These are phyloP conservation scores for Scytalidium lignicola DNA, from an alignment of 2,329 filamentous ascomycete genomes.

Conservation along the genomic window DNA sequence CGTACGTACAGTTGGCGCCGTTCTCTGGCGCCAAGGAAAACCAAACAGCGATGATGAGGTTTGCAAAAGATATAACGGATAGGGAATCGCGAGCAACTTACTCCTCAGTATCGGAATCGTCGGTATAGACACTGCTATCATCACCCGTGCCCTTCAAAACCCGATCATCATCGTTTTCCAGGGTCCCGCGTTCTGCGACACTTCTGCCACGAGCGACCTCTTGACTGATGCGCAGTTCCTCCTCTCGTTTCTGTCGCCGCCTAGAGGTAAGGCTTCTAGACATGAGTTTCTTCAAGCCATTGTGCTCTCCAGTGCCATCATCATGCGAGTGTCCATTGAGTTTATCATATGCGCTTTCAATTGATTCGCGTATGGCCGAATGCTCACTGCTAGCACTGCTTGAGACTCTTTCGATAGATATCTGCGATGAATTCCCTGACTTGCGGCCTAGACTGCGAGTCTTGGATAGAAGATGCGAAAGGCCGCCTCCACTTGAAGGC, in stretches of 20 bases:
- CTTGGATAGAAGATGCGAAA: slow-evolving; percentile 23
- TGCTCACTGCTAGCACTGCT: slow-evolving; percentile 11
- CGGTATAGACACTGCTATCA: slow-evolving; percentile 23
- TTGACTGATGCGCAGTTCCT: slow-evolving; percentile 30
- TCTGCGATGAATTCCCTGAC: slow-evolving; percentile 15
- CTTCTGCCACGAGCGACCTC: slow-evolving; percentile 28
- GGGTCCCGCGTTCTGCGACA: slow-evolving; percentile 26
- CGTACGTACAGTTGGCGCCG: neutral
- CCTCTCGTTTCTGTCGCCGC: slow-evolving; percentile 40
- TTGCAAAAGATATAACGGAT: slow-evolving; percentile 8
- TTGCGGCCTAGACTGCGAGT: slow-evolving; percentile 15
- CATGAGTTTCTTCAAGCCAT: slow-evolving; percentile 46
- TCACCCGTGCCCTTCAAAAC: slow-evolving; percentile 12
- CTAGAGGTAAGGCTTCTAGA: slow-evolving; percentile 46
- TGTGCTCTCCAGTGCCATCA: slow-evolving; percentile 20
- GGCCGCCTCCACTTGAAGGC: slow-evolving; percentile 14
- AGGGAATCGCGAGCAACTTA: slow-evolving; percentile 19
- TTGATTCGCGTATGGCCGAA: slow-evolving; percentile 13
- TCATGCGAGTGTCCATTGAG: slow-evolving; percentile 12
- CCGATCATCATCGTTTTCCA: slow-evolving; percentile 19
- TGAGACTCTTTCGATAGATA: slow-evolving; percentile 22
- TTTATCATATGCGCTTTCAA: slow-evolving; percentile 21
- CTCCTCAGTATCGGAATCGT: slow-evolving; percentile 28
- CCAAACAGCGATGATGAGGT: slow-evolving; percentile 6
- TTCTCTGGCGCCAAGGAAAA: slow-evolving; percentile 6